Percentiles rank a stretch among this genome's conserved stretches.
phyloP scores from a whole-genome alignment of 306 rosid genomes.

The Elaeagnus macrophylla region DNA sequence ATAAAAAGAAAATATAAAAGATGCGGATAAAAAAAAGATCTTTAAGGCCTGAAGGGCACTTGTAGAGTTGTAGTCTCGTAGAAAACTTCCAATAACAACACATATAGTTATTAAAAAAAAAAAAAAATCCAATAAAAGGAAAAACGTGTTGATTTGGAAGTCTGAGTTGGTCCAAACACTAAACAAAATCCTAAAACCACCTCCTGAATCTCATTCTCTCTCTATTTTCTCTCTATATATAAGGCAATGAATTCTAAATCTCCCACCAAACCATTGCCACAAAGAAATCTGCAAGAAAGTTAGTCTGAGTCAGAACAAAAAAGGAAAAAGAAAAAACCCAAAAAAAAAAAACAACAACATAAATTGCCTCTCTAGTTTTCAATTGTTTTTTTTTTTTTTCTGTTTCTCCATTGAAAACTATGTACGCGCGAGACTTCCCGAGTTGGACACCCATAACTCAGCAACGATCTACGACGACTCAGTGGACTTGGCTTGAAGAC shows the following conservation, averaged over 20 bases:
- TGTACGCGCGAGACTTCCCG: slow-evolving; percentile 35
- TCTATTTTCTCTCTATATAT: neutral
- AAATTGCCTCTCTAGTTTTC: neutral
- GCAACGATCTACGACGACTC: slow-evolving; percentile 3
- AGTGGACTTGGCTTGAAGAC: slow-evolving; percentile 69
- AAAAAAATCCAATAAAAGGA: slow-evolving; percentile 25
- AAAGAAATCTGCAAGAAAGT: slow-evolving; percentile 47
- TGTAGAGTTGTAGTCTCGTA: too few species aligned
- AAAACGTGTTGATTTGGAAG: slow-evolving; percentile 63
- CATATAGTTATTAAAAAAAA: neutral
- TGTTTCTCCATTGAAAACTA: slow-evolving; percentile 1
- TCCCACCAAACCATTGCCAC: slow-evolving; percentile 30
- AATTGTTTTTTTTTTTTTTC: neutral
- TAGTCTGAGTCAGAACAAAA: slow-evolving; percentile 11
- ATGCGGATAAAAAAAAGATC: too few species aligned
- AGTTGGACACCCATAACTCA: slow-evolving; percentile 24
- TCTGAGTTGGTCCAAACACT: slow-evolving; percentile 30
- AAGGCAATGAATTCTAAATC: slow-evolving; percentile 19
- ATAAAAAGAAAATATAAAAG: too few species aligned
- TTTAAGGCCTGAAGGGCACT: too few species aligned
- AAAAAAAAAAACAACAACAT: too few species aligned
- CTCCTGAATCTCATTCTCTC: neutral
- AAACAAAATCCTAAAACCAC: slow-evolving; percentile 26
- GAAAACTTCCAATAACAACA: too few species aligned
- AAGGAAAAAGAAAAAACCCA: neutral